Evolutionary conservation across 106 monocot species (phyloP), one percentile per base, ranked within the genome.

Genomic region (Platanthera zijinensis): DNA sequence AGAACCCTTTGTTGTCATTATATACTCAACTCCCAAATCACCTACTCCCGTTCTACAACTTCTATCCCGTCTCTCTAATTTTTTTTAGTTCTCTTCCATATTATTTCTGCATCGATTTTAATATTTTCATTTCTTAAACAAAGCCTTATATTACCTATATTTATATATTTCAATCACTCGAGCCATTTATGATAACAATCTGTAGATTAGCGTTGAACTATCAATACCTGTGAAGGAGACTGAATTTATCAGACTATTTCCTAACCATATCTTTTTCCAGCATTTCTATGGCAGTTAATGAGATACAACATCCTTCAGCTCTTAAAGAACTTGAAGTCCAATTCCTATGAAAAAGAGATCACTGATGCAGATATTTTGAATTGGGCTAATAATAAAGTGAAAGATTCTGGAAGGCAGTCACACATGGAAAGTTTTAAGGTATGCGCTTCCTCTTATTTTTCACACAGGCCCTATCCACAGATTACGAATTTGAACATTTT

Each of bases 261-360:
- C 70, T 46, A 47, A 10, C 21, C 52, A 48, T 75, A 22, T 56
- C 45, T 48, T 77, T 51, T 72, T 73, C 73, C 83, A 89, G 89
- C 86, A 47, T 89, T 82, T 73, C 70, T 89, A 53, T 89, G 89
- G 89, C 89, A 89, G 53, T 79, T 89, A 77, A 89, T 89, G 89
- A 79, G 89, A 8, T 89, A 72, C 75, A 89, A 89, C 53, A 86
- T 89, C 64, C 89, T 89, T 10, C 89, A 86, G 73, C 89, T 89
- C 77, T 63, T 89, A 54, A 89, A 79, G 80, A 89, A 89, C 54
- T 75, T 89, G 72, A 79, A 82, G 74, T 84, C 64, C 63, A 74
- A 84, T 77, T 89, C 89, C 47, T 75, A 48, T 82, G 82, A 82
- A 71, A 89, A 80, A 77, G 89, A 89, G 69, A 84, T 89, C 47